These are phyloP conservation scores for Telopea speciosissima DNA, from an alignment of 177 flowering plant genomes.

Conservation along the genomic window DNA sequence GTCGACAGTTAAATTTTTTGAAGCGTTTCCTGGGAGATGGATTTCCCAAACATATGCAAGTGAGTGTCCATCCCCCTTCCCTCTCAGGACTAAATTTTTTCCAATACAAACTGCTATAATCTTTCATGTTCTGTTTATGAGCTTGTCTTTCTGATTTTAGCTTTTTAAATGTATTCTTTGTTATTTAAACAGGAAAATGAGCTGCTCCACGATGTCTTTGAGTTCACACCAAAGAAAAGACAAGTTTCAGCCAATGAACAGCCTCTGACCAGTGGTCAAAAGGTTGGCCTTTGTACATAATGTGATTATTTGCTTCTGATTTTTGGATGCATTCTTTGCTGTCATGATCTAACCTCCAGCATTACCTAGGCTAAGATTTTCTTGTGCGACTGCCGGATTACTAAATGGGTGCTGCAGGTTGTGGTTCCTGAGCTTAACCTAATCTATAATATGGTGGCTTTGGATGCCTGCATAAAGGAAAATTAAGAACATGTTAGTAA, in stretches of 20 bases:
- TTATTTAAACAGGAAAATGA: constrained; percentile 61
- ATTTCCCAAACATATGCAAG: constrained; percentile 92
- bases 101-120: neutral
- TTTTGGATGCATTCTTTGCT: neutral
- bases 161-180: neutral
- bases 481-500: no score
- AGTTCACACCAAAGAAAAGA: constrained; percentile 59
- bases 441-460: no score
- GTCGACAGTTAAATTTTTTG: constrained; percentile 66
- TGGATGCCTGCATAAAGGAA: no score
- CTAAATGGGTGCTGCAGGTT: no score
- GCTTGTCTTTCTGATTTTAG: neutral
- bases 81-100: neutral
- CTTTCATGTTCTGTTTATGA: neutral
- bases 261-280: constrained; percentile 33
- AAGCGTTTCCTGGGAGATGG: constrained; percentile 87
- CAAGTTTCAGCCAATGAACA: constrained; percentile 18
- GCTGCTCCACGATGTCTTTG: constrained; percentile 74
- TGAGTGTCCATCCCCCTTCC: constrained; percentile 11
- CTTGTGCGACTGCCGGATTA: neutral
- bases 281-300: constrained; percentile 31
- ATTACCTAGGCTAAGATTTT: neutral
- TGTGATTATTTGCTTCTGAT: neutral
- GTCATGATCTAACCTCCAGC: neutral
- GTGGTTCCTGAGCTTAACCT: no score